Base-by-base conservation (phyloP, 2,329 filamentous ascomycete species). In the Kalmusia sp. region DNA sequence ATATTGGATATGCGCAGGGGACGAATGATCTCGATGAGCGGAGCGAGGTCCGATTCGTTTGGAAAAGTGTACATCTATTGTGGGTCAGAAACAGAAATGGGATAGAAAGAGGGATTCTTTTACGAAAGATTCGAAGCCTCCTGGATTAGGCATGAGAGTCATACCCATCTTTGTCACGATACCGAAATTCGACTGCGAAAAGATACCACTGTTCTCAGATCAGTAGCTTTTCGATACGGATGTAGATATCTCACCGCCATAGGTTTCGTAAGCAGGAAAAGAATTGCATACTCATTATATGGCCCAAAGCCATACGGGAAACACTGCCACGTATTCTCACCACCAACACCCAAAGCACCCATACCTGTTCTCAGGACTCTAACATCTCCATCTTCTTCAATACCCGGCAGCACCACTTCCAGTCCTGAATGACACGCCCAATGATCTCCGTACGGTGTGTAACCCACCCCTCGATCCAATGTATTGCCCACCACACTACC, bases 131-230 rank as follows among this genome's bases (percentile, higher is more conserved):
- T 64, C 58, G 33, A 51, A 61, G 14, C 60, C 62, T 6, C 59
- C 59, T 1, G 61, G 61, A 37, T 64, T 63, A 4, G 59, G 62
- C 62, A 64, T 64, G 2, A 64, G 49, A 1, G 58, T 52, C 62
- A 84, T 76, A 0, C 82, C 82, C 76, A 85, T 80, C 65, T 85
- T 84, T 3, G 69, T 70, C 4, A 73, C 69, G 25, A 75, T 73
- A 5, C 72, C 72, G 12, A 71, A 62, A 30, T 71, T 72, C 1
- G 63, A 65, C 41, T 75, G 72, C 0, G 72, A 66, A 59, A 75
- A 75, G 37, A 72, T 69, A 21, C 70, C 72, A 52, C 55, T 60
- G 30, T 19, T 11, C 6, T 12, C 3, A 30, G 14, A 49, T 44
- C 46, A 25, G n/a, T n/a, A n/a, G n/a, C n/a, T 28, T 28, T 28